phyloP scores from a whole-genome alignment of 2,329 filamentous ascomycete genomes.

The Claviceps humidiphila region DNA sequence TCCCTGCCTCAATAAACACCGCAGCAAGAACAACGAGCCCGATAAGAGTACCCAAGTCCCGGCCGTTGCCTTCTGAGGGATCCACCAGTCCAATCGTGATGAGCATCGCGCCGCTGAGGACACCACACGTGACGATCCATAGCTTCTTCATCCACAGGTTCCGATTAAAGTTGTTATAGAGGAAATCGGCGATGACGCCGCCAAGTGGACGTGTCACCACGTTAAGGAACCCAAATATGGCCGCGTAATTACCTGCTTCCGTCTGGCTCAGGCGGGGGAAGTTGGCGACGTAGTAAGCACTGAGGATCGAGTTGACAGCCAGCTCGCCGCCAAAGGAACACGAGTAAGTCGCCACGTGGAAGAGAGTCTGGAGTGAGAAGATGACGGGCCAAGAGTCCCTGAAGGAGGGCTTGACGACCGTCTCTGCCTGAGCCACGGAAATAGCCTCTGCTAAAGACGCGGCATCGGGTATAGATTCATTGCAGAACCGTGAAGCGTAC shows the following conservation, averaged over 20 bases:
- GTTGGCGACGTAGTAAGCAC: constrained; percentile 45
- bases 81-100: constrained; percentile 52
- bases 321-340: constrained; percentile 52
- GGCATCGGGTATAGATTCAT: constrained; percentile 21
- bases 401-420: constrained; percentile 42
- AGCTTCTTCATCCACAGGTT: constrained; percentile 23
- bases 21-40: constrained; percentile 66
- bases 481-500: constrained; percentile 15
- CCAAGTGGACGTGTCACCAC: constrained; percentile 53
- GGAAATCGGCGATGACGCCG: constrained; percentile 39
- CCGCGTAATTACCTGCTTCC: constrained; percentile 45
- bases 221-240: constrained; percentile 67
- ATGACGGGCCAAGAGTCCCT: constrained; percentile 31
- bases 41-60: constrained; percentile 45
- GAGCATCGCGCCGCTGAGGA: constrained; percentile 44
- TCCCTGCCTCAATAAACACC: constrained; percentile 72
- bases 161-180: constrained; percentile 28
- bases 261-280: constrained; percentile 46
- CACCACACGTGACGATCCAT: constrained; percentile 43
- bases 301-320: constrained; percentile 47
- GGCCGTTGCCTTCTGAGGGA: constrained; percentile 36
- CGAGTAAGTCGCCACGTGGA: constrained; percentile 43
- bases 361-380: constrained; percentile 40
- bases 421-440: constrained; percentile 39
- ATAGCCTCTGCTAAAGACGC: constrained; percentile 38